A percentile compares a stretch with the other conserved stretches of the same genome.
Conservation (phyloP, 129 eudicot species). For the Flaveria sonorensis region DNA sequence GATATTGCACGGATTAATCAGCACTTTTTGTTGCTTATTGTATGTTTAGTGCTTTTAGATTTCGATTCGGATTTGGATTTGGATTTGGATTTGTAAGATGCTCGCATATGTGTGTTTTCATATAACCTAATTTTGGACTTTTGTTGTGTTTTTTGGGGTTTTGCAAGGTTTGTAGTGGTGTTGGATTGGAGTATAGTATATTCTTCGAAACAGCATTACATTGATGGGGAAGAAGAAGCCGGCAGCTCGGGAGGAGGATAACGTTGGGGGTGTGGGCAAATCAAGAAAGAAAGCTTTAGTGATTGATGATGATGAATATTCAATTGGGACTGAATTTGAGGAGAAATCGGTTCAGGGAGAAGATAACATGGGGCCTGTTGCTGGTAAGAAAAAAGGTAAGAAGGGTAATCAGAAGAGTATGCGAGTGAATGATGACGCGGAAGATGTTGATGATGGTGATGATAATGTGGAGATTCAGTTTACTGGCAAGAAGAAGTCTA, state of each 20-base stretch:
- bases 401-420: constrained; percentile 41
- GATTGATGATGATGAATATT: constrained; percentile 85
- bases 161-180: neutral
- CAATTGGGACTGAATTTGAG: constrained; percentile 65
- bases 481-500: constrained; percentile 57
- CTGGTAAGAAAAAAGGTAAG: constrained; percentile 68
- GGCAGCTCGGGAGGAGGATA: constrained; percentile 56
- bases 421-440: constrained; percentile 48
- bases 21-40: neutral
- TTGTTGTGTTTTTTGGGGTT: constrained; percentile 9
- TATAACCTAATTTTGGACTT: neutral
- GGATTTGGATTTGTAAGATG: neutral
- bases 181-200: constrained; percentile 22
- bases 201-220: constrained; percentile 35
- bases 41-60: constrained; percentile 8
- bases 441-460: constrained; percentile 39
- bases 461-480: constrained; percentile 37
- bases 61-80: neutral
- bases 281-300: constrained; percentile 71
- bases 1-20: constrained; percentile 12
- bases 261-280: constrained; percentile 51
- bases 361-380: constrained; percentile 37
- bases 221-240: constrained; percentile 78
- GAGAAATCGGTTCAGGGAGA: constrained; percentile 52
- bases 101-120: neutral